These are phyloP conservation scores for Alternaria ventricosa DNA, from an alignment of 2,329 filamentous ascomycete species.

Conservation along the genomic window DNA sequence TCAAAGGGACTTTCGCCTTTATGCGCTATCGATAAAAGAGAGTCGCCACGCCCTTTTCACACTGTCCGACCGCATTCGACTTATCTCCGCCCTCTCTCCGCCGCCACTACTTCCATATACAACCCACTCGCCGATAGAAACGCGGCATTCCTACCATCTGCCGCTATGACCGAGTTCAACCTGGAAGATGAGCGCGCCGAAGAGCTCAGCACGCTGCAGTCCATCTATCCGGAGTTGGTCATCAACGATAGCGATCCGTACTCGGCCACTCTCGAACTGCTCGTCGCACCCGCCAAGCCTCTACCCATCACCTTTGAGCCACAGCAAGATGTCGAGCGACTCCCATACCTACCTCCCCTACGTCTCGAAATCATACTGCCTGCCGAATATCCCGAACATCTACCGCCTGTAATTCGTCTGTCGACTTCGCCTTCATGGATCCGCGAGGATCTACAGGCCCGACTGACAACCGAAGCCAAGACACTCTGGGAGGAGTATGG, in stretches of 20 bases:
- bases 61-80: constrained; percentile 4
- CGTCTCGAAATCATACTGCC: constrained; percentile 61
- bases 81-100: constrained; percentile 19
- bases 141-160: neutral
- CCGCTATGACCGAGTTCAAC: constrained; percentile 36
- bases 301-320: constrained; percentile 46
- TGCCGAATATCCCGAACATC: constrained; percentile 61
- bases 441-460: constrained; percentile 51
- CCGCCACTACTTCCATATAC: constrained; percentile 2
- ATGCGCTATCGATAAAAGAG: constrained; percentile 13
- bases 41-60: constrained; percentile 24
- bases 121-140: neutral
- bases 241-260: constrained; percentile 53
- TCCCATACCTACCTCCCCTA: constrained; percentile 65
- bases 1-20: constrained; percentile 16
- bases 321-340: constrained; percentile 50
- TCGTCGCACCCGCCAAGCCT: constrained; percentile 61
- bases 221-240: constrained; percentile 68
- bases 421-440: constrained; percentile 62
- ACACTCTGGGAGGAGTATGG: constrained; percentile 67
- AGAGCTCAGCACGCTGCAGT: constrained; percentile 65
- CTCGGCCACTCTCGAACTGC: constrained; percentile 61
- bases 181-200: constrained; percentile 64
- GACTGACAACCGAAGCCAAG: constrained; percentile 56
- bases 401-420: constrained; percentile 59